Evolutionary conservation across 2,329 filamentous ascomycete species (phyloP), one percentile per base, ranked within the genome.

Genomic region (Verticillium tricorpus): DNA sequence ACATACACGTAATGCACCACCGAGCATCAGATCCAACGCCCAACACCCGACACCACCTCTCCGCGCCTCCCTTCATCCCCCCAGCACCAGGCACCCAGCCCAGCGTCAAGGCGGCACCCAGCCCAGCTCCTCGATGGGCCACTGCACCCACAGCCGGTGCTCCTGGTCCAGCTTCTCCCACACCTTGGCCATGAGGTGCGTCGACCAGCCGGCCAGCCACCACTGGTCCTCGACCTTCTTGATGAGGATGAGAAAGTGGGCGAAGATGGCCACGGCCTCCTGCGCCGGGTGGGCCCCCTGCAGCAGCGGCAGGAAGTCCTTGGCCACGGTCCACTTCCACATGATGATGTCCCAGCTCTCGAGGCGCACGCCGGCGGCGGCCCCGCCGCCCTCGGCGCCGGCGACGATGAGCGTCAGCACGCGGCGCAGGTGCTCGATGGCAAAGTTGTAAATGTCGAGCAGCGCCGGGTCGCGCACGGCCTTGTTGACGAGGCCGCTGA

Each of bases 311-410:
- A 79, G 62, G 25, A 77, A 74, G 5, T 73, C 72, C 59, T 76
- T 70, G 3, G 72, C 68, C 11, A 76, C 69, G 31, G 64, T 60
- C 65, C 75, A 78, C 56, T 77, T 69, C 76, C 77, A 79, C 5
- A 76, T 67, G 60, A 79, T 78, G 1, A 76, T 68, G 60, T 79
- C 77, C 2, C 71, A 68, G 25, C 73, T 67, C 57, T 80, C 77
- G 14, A 72, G 67, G 9, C 62, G 63, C 14, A 62, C 63, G 59
- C 12, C 45, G 14, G 9, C 25, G 37, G 28, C 39, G 15, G 19
- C 22, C n/a, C 17, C 54, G 22, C 25, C 54, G 32, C 31, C 15
- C 15, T 35, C 55, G 1, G 17, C 3, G 11, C 12, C 12, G 2
- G 55, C 31, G n/a, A 28, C 60, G 22, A 64, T 32, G n/a, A 67